Base-by-base conservation (phyloP, 371 early-diverging fungal species). In the Agmasoma carcini region DNA sequence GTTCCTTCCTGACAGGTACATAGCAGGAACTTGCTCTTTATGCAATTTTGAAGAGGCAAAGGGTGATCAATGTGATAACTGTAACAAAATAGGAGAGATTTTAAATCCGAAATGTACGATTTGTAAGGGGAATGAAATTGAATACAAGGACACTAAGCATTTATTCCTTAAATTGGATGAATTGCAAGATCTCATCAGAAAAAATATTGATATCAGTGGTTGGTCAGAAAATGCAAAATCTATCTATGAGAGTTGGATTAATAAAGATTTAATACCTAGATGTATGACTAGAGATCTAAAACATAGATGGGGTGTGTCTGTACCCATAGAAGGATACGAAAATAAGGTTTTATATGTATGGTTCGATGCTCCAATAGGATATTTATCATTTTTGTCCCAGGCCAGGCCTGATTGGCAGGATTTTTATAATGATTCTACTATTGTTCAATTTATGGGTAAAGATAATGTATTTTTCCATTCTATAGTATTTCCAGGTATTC, bases 371-470 rank as follows among this genome's bases (percentile, higher is more conserved):
- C 87, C 87, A 44, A 89, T 96, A 53, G 95, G 96, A 61, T 79
- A 75, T 49, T 61, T 75, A 29, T 59, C 76, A 11, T 71, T 74
- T 61, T 26, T 61, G 27, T 63, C 63, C 23, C 19, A 54, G 9
- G 31, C 36, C 29, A 12, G 55, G 11, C 41, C 38, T 23, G 49
- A 63, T 12, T 31, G 40, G 34, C 36, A 25, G 22, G 40, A 55
- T n/a, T 94, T 92, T 91, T 86, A 88, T 80, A 87, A 91, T 72
- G 88, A 89, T 0, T 79, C 86, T 50, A 79, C 87, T 69, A 78
- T 94, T 65, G 89, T 86, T 77, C 88, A 92, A 78, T 98, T 98
- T 74, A 97, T 98, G 98, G 99, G 99, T 70, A 98, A 98, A 78
- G 99, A 98, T 76, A 98, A 98, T 63, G 94, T 95, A 11, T 88